Percentiles rank a stretch among this genome's conserved stretches.
These are phyloP conservation scores for Syzygium jambos DNA, from an alignment of 345 rosid genomes.

Conservation along the genomic window DNA sequence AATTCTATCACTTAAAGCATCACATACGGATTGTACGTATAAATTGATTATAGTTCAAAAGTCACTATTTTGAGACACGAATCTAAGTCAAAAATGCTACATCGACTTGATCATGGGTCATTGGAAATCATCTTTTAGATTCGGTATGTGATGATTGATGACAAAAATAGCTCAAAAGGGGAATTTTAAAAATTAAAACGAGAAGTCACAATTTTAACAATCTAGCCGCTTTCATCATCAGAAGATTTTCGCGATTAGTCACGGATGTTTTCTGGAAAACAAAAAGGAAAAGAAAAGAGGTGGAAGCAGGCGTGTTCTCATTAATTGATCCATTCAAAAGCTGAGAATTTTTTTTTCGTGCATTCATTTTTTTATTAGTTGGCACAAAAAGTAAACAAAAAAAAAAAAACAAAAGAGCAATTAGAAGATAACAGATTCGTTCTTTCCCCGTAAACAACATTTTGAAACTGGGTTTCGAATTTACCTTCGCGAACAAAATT, in stretches of 20 bases:
- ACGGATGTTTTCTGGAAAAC: neutral
- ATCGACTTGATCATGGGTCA: neutral
- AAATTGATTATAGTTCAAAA: neutral
- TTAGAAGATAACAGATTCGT: neutral
- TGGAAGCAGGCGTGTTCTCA: neutral
- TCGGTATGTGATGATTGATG: neutral
- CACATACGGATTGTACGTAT: rapidly evolving
- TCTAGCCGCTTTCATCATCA: neutral
- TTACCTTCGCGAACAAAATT: neutral
- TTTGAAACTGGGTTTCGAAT: neutral
- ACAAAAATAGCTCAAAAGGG: neutral
- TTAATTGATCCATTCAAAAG: neutral
- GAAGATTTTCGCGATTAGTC: neutral
- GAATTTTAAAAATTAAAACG: neutral
- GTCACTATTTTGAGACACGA: neutral
- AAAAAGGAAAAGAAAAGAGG: neutral
- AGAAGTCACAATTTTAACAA: neutral
- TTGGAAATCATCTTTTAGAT: neutral
- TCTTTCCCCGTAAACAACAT: neutral
- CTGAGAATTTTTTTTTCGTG: neutral
- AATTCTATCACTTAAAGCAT: neutral
- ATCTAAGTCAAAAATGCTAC: neutral
- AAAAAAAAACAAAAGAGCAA: neutral
- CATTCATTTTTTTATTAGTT: neutral
- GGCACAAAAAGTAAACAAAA: neutral